Evolutionary conservation across 2,329 filamentous ascomycete genomes (phyloP), one percentile per base, ranked within the genome.

Genomic region (Ophiostoma montium): DNA sequence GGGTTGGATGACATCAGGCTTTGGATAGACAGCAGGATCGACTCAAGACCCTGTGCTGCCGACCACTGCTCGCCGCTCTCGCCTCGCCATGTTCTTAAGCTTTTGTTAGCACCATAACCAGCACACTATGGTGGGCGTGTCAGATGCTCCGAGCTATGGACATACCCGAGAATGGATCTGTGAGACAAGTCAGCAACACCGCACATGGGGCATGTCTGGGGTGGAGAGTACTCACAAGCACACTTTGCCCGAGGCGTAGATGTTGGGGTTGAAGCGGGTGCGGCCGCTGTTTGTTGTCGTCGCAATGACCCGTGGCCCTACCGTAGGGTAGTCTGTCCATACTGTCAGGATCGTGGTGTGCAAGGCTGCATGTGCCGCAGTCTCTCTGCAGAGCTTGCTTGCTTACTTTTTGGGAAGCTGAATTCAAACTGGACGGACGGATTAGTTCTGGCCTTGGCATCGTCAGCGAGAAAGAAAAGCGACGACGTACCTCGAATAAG

Each of bases 11-110:
- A 95, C 83, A 98, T 89, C 41, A 98, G 71, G 63, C 89, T 95
- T 65, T 98, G 92, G 50, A 98, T 95, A 5, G 90, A 96, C 48
- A 96, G 78, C 44, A 98, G 66, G 45, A 96, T 86, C 1, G 90
- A 96, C 63, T 96, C 92, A 1, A 98, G 71, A 7, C 92, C 90
- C 63, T 96, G 92, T 1, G 90, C 92, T 15, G 89, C 88, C 15
- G 89, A 95, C 92, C 92, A 98, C 63, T 95, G 82, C 64, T 96
- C 92, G 49, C 89, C 87, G 15, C 79, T 75, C 60, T 95, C 84
- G 27, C 89, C 89, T 46, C 84, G 77, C 92, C 92, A 98, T 62
- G 92, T 98, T 51, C 89, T 94, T 13, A 1, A 16, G 12, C 12
- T 46, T 18, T 27, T 5, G 23, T 46, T 23, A 46, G 43, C n/a